Conservation (phyloP, 129 eudicot species). For the Oenanthe sinensis region DNA sequence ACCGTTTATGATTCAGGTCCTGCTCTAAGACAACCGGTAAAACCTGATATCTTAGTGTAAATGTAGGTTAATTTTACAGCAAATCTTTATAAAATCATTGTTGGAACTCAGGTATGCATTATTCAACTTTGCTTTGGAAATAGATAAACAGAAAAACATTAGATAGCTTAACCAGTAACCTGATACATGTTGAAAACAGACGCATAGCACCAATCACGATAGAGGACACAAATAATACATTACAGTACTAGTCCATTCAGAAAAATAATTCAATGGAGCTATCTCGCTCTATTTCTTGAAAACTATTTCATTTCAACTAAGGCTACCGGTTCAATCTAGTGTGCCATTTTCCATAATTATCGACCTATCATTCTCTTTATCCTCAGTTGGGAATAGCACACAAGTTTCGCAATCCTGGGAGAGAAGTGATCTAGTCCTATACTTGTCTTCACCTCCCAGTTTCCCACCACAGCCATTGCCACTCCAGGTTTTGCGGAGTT, state of each 20-base stretch:
- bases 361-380: conserved; percentile 8
- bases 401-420: conserved; percentile 41
- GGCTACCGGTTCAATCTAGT: conserved; percentile 37
- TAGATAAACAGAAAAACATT: not conserved
- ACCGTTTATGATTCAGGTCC: not conserved
- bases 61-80: not conserved
- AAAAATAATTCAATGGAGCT: no score
- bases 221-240: not conserved
- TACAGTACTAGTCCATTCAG: no score
- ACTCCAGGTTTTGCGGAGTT: conserved; percentile 52
- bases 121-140: not conserved
- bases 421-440: conserved; percentile 38
- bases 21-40: not conserved
- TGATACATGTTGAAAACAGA: not conserved
- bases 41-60: not conserved
- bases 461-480: conserved; percentile 44
- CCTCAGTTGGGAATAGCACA: conserved; percentile 17
- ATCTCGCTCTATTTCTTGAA: conserved; percentile 31
- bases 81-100: not conserved
- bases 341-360: conserved; percentile 18
- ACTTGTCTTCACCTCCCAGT: conserved; percentile 34
- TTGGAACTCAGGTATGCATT: not conserved
- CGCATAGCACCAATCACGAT: not conserved
- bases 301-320: conserved; percentile 30
- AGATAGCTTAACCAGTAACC: not conserved